Evolutionary conservation across 495 filamentous ascomycete species (phyloP), one percentile per base, ranked within the genome.

Genomic region (Chaetomium cochliodes): DNA sequence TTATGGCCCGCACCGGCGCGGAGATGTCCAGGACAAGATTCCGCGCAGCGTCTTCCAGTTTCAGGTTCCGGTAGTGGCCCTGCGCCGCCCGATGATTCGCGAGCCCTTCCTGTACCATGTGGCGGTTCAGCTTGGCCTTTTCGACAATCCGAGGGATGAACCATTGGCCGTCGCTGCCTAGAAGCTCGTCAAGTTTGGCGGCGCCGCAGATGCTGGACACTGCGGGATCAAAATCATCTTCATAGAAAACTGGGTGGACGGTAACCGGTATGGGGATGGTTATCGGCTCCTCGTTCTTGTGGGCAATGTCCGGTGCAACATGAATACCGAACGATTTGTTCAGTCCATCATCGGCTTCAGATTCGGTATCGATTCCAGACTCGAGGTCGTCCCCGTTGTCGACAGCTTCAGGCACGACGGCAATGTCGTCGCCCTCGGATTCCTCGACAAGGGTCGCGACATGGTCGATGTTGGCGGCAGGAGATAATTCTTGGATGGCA

Each of bases 191-290:
- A 18, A 67, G 44, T 4, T 39, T 3, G 12, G 2, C 5, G n/a
- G 5, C 5, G 25, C 47, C 30, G 11, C 59, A 20, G 20, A 37
- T 23, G 33, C 50, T 58, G 3, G 65, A 62, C 5, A 47, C 28
- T 2, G 51, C 13, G 2, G 65, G 59, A 54, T 67, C 65, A 49
- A 63, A 67, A 20, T 67, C 65, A 25, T 67, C 65, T 20, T 67
- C 65, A 20, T 28, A 22, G 33, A 63, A 28, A 6, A 67, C 22
- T 26, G 53, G 52, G 22, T n/a, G 59, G 3, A n/a, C 23, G 13
- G 33, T 26, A 23, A 42, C 23, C 16, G 33, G 13, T 12, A 47
- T 28, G 33, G 23, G 2, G 4, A 16, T 20, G 15, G 20, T 18
- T 18, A 26, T 41, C 52, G 25, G 30, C 28, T 23, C 39, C 12